A percentile compares a stretch with the other conserved stretches of the same genome.
Evolutionary conservation across 2,329 filamentous ascomycete species (phyloP).

Genomic region (Trichophyton simii): DNA sequence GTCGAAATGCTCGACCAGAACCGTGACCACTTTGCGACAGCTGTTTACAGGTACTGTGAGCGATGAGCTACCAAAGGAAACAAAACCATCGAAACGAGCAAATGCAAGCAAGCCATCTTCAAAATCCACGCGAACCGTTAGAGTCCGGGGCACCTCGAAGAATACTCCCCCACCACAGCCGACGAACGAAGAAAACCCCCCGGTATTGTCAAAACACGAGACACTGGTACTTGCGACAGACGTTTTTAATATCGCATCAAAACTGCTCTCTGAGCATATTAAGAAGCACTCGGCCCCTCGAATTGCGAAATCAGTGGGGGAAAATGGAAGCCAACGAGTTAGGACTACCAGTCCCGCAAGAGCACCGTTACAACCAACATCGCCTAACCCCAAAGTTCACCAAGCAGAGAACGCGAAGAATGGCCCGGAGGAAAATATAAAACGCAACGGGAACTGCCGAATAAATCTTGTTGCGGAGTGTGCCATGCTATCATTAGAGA

Average conservation of each 20-base stretch:
- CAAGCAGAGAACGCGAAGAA: conserved; percentile 18
- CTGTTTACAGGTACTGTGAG: conserved; percentile 21
- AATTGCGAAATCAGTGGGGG: not conserved
- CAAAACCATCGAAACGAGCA: conserved; percentile 17
- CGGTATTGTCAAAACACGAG: conserved; percentile 25
- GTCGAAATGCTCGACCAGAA: conserved; percentile 40
- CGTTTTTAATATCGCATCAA: conserved; percentile 35
- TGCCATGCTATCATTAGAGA: conserved; percentile 28
- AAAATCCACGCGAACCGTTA: conserved; percentile 14
- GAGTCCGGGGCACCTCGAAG: conserved; percentile 17
- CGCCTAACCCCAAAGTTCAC: conserved; percentile 20
- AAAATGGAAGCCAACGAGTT: not conserved
- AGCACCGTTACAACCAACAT: conserved; percentile 19
- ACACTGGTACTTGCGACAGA: conserved; percentile 34
- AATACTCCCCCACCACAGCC: conserved; percentile 17
- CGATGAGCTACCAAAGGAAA: conserved; percentile 15
- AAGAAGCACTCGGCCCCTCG: conserved; percentile 16
- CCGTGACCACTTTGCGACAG: conserved; percentile 28
- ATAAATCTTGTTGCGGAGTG: conserved; percentile 28
- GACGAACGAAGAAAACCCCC: conserved; percentile 18
- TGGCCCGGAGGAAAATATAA: conserved; percentile 5
- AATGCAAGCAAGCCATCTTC: not conserved
- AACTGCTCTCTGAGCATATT: conserved; percentile 30
- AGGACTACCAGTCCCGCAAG: conserved; percentile 2
- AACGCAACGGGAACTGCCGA: conserved; percentile 14